These are phyloP conservation scores for Cicer yamashitae DNA, from an alignment of 306 rosid species.

Conservation along the genomic window DNA sequence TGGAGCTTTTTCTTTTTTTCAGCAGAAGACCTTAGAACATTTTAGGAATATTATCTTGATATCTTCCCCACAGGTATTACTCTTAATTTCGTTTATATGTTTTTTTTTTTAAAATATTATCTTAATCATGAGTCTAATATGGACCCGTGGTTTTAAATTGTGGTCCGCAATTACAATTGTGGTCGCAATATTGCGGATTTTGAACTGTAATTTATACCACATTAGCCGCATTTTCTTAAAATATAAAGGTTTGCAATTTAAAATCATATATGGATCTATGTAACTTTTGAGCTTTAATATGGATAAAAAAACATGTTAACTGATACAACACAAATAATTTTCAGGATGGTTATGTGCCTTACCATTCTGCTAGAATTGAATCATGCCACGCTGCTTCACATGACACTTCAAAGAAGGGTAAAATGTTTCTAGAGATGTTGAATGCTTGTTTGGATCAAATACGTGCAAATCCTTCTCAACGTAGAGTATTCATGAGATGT, in stretches of 20 bases:
- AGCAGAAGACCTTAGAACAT: slow-evolving; percentile 84
- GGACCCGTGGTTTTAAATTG: too few relatives aligned
- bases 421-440: slow-evolving; percentile 77
- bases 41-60: slow-evolving; percentile 82
- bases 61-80: slow-evolving; percentile 92
- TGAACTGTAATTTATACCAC: too few relatives aligned
- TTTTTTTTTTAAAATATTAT: too few relatives aligned
- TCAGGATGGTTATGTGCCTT: slow-evolving; percentile 96
- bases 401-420: slow-evolving; percentile 77
- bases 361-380: slow-evolving; percentile 95
- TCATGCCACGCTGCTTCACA: slow-evolving; percentile 82
- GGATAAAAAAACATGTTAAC: background rate
- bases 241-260: too few relatives aligned
- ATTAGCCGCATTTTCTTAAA: too few relatives aligned
- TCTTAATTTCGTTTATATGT: too few relatives aligned
- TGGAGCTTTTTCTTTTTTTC: slow-evolving; percentile 50
- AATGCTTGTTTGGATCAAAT: slow-evolving; percentile 88
- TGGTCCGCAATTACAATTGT: too few relatives aligned
- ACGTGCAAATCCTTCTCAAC: slow-evolving; percentile 60
- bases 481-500: slow-evolving; percentile 83
- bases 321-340: slow-evolving; percentile 33
- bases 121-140: too few relatives aligned
- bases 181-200: too few relatives aligned
- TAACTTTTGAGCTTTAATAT: too few relatives aligned
- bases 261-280: too few relatives aligned